phyloP scores from a whole-genome alignment of 1,139 yeast species.

The Dujonia santamariae region DNA sequence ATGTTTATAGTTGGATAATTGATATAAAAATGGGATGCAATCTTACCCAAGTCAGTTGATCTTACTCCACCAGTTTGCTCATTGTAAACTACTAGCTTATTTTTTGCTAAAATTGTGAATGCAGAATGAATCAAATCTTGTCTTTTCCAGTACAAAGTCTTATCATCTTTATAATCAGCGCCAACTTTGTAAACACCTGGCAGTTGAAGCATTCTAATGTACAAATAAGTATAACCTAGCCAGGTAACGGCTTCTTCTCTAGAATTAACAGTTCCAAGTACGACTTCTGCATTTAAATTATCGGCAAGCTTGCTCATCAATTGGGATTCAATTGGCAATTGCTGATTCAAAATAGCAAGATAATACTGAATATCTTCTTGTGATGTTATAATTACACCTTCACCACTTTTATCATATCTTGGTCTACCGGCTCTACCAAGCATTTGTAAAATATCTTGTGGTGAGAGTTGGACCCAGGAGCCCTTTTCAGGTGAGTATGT shows the following conservation, averaged over 20 bases:
- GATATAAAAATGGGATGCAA: slow-evolving; percentile 87
- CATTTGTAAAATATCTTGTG: slow-evolving; percentile 95
- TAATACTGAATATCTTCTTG: slow-evolving; percentile 86
- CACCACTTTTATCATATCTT: slow-evolving; percentile 86
- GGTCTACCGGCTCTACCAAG: slow-evolving; percentile 98
- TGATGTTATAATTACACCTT: slow-evolving; percentile 88
- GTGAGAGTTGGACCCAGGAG: slow-evolving; percentile 82
- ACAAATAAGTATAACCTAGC: slow-evolving; percentile 79
- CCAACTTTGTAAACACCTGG: slow-evolving; percentile 80
- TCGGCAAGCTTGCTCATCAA: slow-evolving; percentile 70
- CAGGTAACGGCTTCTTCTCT: slow-evolving; percentile 72
- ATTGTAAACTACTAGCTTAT: slow-evolving; percentile 62
- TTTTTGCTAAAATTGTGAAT: slow-evolving; percentile 50
- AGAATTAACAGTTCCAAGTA: slow-evolving; percentile 60
- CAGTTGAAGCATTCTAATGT: slow-evolving; percentile 71
- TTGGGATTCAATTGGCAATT: slow-evolving; percentile 90
- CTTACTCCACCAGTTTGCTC: slow-evolving; percentile 36
- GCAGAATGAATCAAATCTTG: slow-evolving; percentile 78
- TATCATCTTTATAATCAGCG: slow-evolving; percentile 56
- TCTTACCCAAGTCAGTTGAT: slow-evolving; percentile 77
- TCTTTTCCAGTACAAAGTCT: slow-evolving; percentile 48
- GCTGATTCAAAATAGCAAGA: slow-evolving; percentile 83
- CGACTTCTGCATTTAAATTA: slow-evolving; percentile 83
- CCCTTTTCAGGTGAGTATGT: slow-evolving; percentile 91
- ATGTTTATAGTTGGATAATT: slow-evolving; percentile 64